A percentile compares a stretch with the other conserved stretches of the same genome.
Conservation (phyloP, 2,329 filamentous ascomycete genomes). For the Aspergillus japonicus region DNA sequence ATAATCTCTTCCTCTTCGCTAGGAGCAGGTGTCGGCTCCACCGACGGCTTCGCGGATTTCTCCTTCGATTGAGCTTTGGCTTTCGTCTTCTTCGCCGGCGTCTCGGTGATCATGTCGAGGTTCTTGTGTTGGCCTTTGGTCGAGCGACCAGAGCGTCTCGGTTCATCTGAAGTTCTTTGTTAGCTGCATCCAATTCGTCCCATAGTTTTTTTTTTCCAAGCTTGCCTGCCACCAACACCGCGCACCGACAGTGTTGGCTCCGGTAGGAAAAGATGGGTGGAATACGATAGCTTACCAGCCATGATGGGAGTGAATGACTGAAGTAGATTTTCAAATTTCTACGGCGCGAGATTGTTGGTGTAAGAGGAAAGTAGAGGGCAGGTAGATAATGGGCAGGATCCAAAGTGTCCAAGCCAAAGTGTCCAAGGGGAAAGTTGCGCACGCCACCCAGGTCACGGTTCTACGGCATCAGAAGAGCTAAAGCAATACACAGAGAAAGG, state of each 20-base stretch:
- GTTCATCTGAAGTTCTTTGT: slow-evolving; percentile 63
- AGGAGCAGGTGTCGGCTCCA: slow-evolving; percentile 45
- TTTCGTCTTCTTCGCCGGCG: slow-evolving; percentile 47
- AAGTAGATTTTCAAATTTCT: slow-evolving; percentile 34
- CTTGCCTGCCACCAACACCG: slow-evolving; percentile 11
- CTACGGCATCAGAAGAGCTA: slow-evolving; percentile 43
- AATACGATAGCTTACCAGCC: slow-evolving; percentile 60
- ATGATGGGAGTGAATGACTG: slow-evolving; percentile 45
- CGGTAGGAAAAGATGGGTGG: slow-evolving; percentile 12
- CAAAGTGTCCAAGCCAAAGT: slow-evolving; percentile 17
- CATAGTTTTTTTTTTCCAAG: not conserved
- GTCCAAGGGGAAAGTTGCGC: slow-evolving; percentile 22
- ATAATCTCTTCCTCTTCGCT: slow-evolving; percentile 69
- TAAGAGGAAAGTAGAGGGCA: not conserved
- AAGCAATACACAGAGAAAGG: slow-evolving; percentile 42
- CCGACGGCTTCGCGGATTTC: slow-evolving; percentile 48
- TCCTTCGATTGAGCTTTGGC: slow-evolving; percentile 49
- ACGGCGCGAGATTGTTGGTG: slow-evolving; percentile 31
- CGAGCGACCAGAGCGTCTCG: slow-evolving; percentile 87
- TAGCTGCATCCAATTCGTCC: slow-evolving; percentile 26
- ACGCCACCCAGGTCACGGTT: slow-evolving; percentile 33
- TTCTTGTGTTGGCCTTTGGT: slow-evolving; percentile 97
- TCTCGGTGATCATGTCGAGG: slow-evolving; percentile 69
- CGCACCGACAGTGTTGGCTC: not conserved
- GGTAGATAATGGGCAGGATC: slow-evolving; percentile 7